Base-by-base conservation (phyloP, 2,329 filamentous ascomycete species). In the Ophiostoma tasmaniense region DNA sequence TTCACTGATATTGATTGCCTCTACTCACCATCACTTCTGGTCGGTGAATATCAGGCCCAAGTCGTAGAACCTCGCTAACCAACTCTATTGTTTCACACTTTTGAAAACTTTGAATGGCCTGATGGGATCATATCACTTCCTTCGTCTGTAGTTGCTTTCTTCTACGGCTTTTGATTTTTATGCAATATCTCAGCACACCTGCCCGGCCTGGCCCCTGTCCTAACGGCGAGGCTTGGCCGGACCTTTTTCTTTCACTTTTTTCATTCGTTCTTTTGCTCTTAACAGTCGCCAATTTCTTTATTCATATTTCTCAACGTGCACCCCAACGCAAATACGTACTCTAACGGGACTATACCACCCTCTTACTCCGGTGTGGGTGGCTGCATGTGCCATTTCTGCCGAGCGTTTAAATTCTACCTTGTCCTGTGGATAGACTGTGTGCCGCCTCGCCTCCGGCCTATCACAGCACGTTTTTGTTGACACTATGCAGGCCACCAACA, bases 331-430 rank as follows among this genome's bases (percentile, higher is more conserved):
- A 3, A 10, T n/a, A 45, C 37, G 20, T 45, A 45, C 42, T n/a
- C 7, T 20, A 45, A 55, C 50, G 50, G n/a, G 50, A 55, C 22
- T 25, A 25, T 62, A 30, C 13, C 28, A 33, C 28, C 28, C 20
- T 33, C 17, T 6, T 62, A 33, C 55, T 33, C 8, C 59, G 50
- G 45, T 67, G 28, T 67, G 66, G 45, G 50, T 67, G 28, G 45
- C 35, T 64, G 64, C 64, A 65, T 65, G 62, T 42, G 33, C 62
- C 62, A 35, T 39, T 35, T 25, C 64, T 45, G 37, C 64, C 35
- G 62, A 37, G 64, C 64, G 64, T 65, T 22, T 65, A 65, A 39
- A 39, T 45, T 45, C 33, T 33, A 22, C 64, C 64, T 45, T 42
- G 64, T 30, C 25, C 64, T 45, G 37, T 64, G 62, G 62, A 64